Percentiles rank a stretch among this genome's conserved stretches.
phyloP scores from a whole-genome alignment of 2,329 filamentous ascomycete genomes.

The Botrytis cinerea region DNA sequence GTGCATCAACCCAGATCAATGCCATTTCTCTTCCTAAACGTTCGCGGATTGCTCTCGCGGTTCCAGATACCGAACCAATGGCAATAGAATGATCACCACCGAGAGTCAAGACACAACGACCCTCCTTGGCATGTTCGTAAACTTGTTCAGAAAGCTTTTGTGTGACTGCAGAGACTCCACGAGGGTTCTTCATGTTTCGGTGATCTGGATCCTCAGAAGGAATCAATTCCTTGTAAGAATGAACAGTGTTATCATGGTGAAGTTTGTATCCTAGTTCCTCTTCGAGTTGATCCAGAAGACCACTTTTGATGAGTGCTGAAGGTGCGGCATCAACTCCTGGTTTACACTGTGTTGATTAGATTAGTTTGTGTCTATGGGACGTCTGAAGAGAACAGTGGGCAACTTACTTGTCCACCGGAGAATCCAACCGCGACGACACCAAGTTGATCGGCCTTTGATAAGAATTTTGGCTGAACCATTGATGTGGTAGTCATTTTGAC shows the following conservation, averaged over 20 bases:
- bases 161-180: slow-evolving; percentile 82
- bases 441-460: slow-evolving; percentile 75
- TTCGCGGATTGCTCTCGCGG: slow-evolving; percentile 83
- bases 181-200: slow-evolving; percentile 93
- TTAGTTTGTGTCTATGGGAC: slow-evolving; percentile 27
- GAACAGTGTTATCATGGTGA: slow-evolving; percentile 78
- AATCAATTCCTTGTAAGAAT: slow-evolving; percentile 76
- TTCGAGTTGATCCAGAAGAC: slow-evolving; percentile 79
- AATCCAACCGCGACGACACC: slow-evolving; percentile 95
- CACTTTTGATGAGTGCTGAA: slow-evolving; percentile 82
- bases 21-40: slow-evolving; percentile 80
- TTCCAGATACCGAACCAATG: slow-evolving; percentile 88
- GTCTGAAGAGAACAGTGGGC: not conserved
- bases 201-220: slow-evolving; percentile 73
- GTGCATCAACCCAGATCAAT: slow-evolving; percentile 98
- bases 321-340: slow-evolving; percentile 89
- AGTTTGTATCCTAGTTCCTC: slow-evolving; percentile 88
- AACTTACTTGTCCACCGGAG: slow-evolving; percentile 85
- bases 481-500: slow-evolving; percentile 40
- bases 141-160: slow-evolving; percentile 78
- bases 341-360: slow-evolving; percentile 65
- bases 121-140: slow-evolving; percentile 80
- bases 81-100: slow-evolving; percentile 97
- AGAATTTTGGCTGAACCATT: slow-evolving; percentile 62
- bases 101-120: slow-evolving; percentile 86